Conservation (phyloP, 371 early-diverging fungal genomes). For the Mortierella sp. region DNA sequence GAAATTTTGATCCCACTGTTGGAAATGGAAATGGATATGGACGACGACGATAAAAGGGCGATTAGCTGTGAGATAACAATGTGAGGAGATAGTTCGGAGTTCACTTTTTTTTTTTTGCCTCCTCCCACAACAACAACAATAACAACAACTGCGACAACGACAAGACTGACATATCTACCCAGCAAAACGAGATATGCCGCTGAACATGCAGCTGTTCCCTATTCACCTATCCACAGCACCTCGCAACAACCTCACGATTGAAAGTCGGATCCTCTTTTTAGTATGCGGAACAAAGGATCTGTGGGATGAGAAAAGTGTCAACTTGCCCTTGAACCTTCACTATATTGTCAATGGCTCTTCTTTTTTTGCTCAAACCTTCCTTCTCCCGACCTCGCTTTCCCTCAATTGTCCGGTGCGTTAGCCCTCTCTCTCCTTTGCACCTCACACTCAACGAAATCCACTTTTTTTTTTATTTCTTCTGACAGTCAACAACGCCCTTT, state of each 20-base stretch:
- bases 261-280: not conserved
- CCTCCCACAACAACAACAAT: slow-evolving; percentile 2
- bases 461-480: not conserved
- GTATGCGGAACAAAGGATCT: not conserved
- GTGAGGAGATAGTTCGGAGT: not conserved
- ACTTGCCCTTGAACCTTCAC: slow-evolving; percentile 11
- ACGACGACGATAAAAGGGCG: not conserved
- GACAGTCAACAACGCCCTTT: not conserved
- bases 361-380: not conserved
- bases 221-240: too few relatives aligned
- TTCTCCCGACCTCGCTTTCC: not conserved
- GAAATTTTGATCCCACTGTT: slow-evolving; percentile 12
- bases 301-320: not conserved
- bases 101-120: not conserved
- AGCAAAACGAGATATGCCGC: too few relatives aligned
- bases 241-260: not conserved
- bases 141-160: not conserved
- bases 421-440: not conserved
- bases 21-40: too few relatives aligned
- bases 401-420: slow-evolving; percentile 17
- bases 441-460: not conserved
- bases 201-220: too few relatives aligned
- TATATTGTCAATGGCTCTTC: not conserved
- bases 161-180: too few relatives aligned
- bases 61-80: not conserved